Evolutionary conservation across 2,329 filamentous ascomycete genomes (phyloP), one percentile per base, ranked within the genome.

Genomic region (Trichoderma sp.): DNA sequence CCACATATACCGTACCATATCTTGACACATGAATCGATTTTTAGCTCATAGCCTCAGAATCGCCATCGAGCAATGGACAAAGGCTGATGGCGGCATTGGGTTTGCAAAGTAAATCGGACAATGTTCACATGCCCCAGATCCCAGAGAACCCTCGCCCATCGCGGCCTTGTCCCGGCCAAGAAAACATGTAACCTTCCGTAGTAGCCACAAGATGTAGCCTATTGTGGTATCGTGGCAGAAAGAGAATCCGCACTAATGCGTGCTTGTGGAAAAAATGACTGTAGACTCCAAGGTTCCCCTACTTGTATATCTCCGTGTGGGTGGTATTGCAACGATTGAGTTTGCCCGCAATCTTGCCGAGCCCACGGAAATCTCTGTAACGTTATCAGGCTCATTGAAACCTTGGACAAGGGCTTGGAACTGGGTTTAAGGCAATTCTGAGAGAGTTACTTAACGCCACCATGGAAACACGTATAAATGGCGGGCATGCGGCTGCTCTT

Each of bases 291-390:
- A 31, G 12, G 11, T 45, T 21, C 21, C 7, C 21, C 35, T 6
- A n/a, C 14, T 11, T 11, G 50, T 64, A 33, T 38, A 29, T 56
- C 21, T 65, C 14, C 21, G 59, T 53, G 60, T 73, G 60, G 60
- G 60, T 73, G 31, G 41, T 33, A 67, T 38, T 65, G 24, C 29
- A 29, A 53, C 41, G 21, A 56, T 56, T 67, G 18, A 65, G 56
- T 68, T 56, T 69, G 35, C 60, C 72, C 72, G 72, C 64, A 64
- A 69, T 75, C n/a, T 63, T 66, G 65, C 72, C 72, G 72, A 75
- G n/a, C 67, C 16, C 35, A 50, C 5, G 33, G 56, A 21, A n/a
- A 12, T 69, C 31, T 53, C 63, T 68, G 56, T 63, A 68, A 69
- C 64, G 72, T 62, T 53, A 62, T 68, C 38, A 24, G 41, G 71